phyloP scores from a whole-genome alignment of 2,329 filamentous ascomycete genomes.

The Botrytis porri region DNA sequence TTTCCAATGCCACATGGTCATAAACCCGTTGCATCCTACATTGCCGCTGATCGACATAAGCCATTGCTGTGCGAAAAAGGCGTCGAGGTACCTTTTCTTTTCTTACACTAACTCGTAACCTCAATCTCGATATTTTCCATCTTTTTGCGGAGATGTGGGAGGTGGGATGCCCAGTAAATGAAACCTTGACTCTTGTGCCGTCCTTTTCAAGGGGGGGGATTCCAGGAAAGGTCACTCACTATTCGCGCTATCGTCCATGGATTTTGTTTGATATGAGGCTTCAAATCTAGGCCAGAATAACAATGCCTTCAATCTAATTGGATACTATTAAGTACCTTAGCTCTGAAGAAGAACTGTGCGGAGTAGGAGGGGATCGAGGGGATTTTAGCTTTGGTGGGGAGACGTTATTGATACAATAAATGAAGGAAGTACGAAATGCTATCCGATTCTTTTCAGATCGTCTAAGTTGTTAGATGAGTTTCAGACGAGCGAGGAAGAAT shows the following conservation, averaged over 20 bases:
- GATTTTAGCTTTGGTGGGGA: background rate
- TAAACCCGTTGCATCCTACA: background rate
- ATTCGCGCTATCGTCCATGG: background rate
- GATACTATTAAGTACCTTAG: background rate
- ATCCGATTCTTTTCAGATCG: background rate
- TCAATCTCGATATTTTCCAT: constrained; percentile 10
- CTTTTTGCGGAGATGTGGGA: constrained; percentile 14
- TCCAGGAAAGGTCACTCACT: background rate
- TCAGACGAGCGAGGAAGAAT: background rate
- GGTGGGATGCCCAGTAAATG: background rate
- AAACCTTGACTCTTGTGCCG: background rate
- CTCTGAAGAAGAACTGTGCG: background rate
- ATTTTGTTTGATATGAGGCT: background rate
- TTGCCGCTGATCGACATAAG: background rate
- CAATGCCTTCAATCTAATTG: constrained; percentile 3
- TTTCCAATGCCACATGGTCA: background rate
- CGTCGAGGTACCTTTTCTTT: background rate
- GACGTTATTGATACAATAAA: background rate
- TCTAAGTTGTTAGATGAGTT: background rate
- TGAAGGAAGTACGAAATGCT: background rate
- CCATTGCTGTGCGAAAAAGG: background rate
- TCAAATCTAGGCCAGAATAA: background rate
- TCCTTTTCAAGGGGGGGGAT: background rate
- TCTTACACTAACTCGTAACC: background rate
- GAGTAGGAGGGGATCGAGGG: background rate